Evolutionary conservation across 345 rosid species (phyloP).

Genomic region (Kernera saxatilis): DNA sequence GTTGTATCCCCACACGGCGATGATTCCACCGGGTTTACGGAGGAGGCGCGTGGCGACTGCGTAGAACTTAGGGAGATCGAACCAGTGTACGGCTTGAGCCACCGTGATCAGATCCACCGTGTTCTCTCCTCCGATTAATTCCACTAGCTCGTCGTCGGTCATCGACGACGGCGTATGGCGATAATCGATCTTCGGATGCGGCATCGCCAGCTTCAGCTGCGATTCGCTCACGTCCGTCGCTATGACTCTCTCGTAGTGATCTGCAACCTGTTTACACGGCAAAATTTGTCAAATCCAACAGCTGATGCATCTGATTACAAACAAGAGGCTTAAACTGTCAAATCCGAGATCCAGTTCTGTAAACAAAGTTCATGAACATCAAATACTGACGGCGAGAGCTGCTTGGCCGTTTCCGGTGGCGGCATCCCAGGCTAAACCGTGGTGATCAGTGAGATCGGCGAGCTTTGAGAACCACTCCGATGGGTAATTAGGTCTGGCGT

Average conservation of each 20-base stretch:
- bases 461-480: slow-evolving; percentile 55
- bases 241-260: slow-evolving; percentile 28
- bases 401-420: slow-evolving; percentile 81
- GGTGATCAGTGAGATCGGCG: slow-evolving; percentile 41
- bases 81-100: slow-evolving; percentile 68
- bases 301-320: background rate
- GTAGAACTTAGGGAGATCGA: slow-evolving; percentile 60
- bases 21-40: slow-evolving; percentile 50
- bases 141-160: slow-evolving; percentile 28
- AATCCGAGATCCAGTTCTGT: background rate
- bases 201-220: slow-evolving; percentile 27
- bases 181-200: slow-evolving; percentile 23
- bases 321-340: background rate
- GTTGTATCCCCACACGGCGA: slow-evolving; percentile 62
- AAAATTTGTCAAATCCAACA: background rate
- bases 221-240: slow-evolving; percentile 33
- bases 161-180: slow-evolving; percentile 22
- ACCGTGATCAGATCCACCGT: slow-evolving; percentile 43
- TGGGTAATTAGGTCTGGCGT: slow-evolving; percentile 59
- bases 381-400: slow-evolving; percentile 40
- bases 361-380: background rate
- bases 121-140: slow-evolving; percentile 31
- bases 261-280: slow-evolving; percentile 22
- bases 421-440: slow-evolving; percentile 57
- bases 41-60: slow-evolving; percentile 40